Evolutionary conservation across 2,329 filamentous ascomycete species (phyloP).

Genomic region (Neonectria faginata): DNA sequence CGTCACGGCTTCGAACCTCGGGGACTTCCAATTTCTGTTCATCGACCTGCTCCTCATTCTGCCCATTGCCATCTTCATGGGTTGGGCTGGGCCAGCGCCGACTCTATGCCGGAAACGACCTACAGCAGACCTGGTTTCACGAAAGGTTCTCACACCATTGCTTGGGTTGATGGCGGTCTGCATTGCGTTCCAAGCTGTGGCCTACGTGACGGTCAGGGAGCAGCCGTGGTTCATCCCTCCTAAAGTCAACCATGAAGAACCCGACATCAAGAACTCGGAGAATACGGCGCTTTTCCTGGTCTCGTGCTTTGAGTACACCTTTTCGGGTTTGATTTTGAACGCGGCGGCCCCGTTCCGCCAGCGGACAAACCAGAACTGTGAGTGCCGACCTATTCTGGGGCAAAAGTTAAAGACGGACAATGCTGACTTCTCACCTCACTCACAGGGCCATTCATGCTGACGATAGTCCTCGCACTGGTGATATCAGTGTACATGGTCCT

Average conservation of each 20-base stretch:
- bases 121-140: conserved; percentile 89
- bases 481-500: conserved; percentile 85
- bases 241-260: conserved; percentile 78
- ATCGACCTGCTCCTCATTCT: conserved; percentile 94
- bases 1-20: conserved; percentile 90
- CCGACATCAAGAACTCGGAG: conserved; percentile 90
- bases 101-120: conserved; percentile 85
- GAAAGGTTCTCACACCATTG: conserved; percentile 90
- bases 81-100: conserved; percentile 89
- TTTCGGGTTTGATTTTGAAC: conserved; percentile 88
- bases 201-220: conserved; percentile 78
- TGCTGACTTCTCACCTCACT: conserved; percentile 15
- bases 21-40: conserved; percentile 97
- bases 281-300: conserved; percentile 92
- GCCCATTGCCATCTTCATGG: conserved; percentile 98
- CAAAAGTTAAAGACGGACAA: no score
- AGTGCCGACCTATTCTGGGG: conserved; percentile 49
- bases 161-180: conserved; percentile 89
- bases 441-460: conserved; percentile 84
- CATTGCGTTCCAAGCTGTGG: conserved; percentile 79
- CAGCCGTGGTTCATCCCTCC: conserved; percentile 92
- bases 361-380: conserved; percentile 81
- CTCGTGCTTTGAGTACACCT: conserved; percentile 94
- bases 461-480: conserved; percentile 75
- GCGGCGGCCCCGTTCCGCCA: conserved; percentile 93